phyloP scores from a whole-genome alignment of 1,139 yeast species.

The Hansenula sp. region DNA sequence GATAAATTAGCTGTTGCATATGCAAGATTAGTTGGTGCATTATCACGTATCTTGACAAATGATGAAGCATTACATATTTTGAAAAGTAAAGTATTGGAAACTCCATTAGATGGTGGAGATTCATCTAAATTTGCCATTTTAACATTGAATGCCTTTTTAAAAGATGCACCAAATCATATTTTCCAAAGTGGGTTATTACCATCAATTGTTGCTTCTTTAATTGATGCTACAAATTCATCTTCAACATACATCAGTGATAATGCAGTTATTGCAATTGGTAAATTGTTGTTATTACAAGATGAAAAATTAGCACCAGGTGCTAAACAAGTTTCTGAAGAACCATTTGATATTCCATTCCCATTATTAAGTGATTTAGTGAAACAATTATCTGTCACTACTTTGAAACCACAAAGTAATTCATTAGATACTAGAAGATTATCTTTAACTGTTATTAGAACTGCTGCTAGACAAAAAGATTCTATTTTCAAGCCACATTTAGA shows the following conservation, averaged over 20 bases:
- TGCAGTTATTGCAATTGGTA: conserved; percentile 81
- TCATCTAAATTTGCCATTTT: conserved; percentile 61
- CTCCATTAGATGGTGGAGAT: conserved; percentile 31
- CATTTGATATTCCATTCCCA: conserved; percentile 35
- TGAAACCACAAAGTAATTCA: conserved; percentile 56
- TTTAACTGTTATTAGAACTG: conserved; percentile 70
- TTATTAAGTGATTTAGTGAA: conserved; percentile 35
- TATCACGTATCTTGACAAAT: conserved; percentile 59
- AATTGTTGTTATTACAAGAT: conserved; percentile 53
- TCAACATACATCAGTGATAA: conserved; percentile 67
- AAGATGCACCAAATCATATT: conserved; percentile 65
- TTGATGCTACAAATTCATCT: conserved; percentile 40
- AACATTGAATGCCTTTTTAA: conserved; percentile 75
- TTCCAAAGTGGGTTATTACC: conserved; percentile 45
- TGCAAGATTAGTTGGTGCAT: conserved; percentile 74
- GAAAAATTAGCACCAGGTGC: conserved; percentile 38
- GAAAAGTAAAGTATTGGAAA: conserved; percentile 52
- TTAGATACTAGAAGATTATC: conserved; percentile 80
- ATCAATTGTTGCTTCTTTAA: conserved; percentile 46
- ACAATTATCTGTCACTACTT: conserved; percentile 46
- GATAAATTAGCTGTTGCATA: conserved; percentile 66
- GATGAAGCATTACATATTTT: conserved; percentile 66
- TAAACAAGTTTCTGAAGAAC: conserved; percentile 20
- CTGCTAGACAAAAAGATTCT: conserved; percentile 57
- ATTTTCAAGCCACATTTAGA: conserved; percentile 51